Percentiles rank a stretch among this genome's conserved stretches.
phyloP scores from a whole-genome alignment of 805 yeast species.

The Pichia nakasei region DNA sequence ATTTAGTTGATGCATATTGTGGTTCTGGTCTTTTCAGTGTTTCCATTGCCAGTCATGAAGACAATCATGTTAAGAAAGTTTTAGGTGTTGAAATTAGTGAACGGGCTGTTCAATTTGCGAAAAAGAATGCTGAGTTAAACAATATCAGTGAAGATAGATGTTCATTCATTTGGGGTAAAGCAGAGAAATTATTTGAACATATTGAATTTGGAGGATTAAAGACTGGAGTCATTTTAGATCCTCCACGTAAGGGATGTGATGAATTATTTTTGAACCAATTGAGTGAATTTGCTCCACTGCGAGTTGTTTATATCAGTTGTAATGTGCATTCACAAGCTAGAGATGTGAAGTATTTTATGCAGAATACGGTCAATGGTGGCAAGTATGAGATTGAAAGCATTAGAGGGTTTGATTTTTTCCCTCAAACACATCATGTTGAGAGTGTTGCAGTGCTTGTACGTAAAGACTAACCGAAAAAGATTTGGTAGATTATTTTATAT shows the following conservation, averaged over 20 bases:
- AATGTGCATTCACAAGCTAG: slow-evolving; percentile 97
- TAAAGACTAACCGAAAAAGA: neutral
- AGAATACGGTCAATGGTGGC: slow-evolving; percentile 52
- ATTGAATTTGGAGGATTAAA: slow-evolving; percentile 65
- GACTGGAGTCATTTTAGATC: slow-evolving; percentile 90
- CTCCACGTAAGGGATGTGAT: slow-evolving; percentile 97
- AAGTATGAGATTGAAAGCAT: slow-evolving; percentile 69
- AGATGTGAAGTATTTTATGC: slow-evolving; percentile 77
- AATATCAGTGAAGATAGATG: slow-evolving; percentile 56
- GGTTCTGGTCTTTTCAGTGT: slow-evolving; percentile 92
- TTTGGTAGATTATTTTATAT: too few species aligned
- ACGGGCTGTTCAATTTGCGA: slow-evolving; percentile 84
- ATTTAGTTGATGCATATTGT: slow-evolving; percentile 89
- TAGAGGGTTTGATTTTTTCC: slow-evolving; percentile 91
- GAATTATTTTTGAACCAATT: slow-evolving; percentile 71
- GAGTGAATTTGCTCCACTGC: too few species aligned
- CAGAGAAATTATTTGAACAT: slow-evolving; percentile 76
- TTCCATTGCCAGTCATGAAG: slow-evolving; percentile 46
- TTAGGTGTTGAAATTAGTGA: slow-evolving; percentile 93
- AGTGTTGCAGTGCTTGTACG: slow-evolving; percentile 37
- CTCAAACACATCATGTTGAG: slow-evolving; percentile 53
- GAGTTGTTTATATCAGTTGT: slow-evolving; percentile 94
- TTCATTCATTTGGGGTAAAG: slow-evolving; percentile 81
- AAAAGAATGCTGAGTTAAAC: slow-evolving; percentile 68
- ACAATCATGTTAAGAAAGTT: slow-evolving; percentile 64